These are phyloP conservation scores for Fragilaria radians DNA, from an alignment of 108 stramenopile genomes.

Conservation along the genomic window DNA sequence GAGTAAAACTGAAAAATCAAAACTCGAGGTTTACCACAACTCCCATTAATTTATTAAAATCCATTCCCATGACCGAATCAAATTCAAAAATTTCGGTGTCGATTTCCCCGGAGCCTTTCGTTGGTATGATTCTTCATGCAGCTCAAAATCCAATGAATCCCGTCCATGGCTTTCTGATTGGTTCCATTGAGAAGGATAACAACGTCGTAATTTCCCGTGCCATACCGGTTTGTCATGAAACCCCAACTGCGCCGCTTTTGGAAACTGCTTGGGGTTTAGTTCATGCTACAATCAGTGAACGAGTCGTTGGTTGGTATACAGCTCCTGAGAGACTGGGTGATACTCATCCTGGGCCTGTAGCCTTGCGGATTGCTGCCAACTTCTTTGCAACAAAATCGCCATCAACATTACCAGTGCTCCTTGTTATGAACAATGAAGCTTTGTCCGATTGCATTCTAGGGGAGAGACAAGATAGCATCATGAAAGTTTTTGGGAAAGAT, in stretches of 20 bases:
- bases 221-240: slow-evolving; percentile 65
- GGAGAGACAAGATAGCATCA: neutral
- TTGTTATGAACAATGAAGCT: slow-evolving; percentile 12
- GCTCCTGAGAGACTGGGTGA: slow-evolving; percentile 30
- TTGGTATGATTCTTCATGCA: slow-evolving; percentile 49
- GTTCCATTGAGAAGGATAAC: slow-evolving; percentile 10
- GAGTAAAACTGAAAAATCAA: no score
- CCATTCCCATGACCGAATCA: neutral
- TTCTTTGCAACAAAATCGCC: slow-evolving; percentile 11
- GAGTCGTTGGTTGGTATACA: slow-evolving; percentile 72
- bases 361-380: slow-evolving; percentile 33
- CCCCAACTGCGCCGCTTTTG: slow-evolving; percentile 57
- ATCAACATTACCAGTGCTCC: neutral
- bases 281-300: slow-evolving; percentile 10
- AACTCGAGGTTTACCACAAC: no score
- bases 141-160: slow-evolving; percentile 21
- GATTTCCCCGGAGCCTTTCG: slow-evolving; percentile 24
- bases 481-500: slow-evolving; percentile 44
- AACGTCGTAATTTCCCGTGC: slow-evolving; percentile 24
- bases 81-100: slow-evolving; percentile 2
- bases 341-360: slow-evolving; percentile 24
- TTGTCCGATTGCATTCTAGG: neutral
- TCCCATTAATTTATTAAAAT: neutral
- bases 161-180: slow-evolving; percentile 61
- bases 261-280: slow-evolving; percentile 51